These are phyloP conservation scores for Voacanga thouarsii DNA, from an alignment of 257 asterid genomes.

Conservation along the genomic window DNA sequence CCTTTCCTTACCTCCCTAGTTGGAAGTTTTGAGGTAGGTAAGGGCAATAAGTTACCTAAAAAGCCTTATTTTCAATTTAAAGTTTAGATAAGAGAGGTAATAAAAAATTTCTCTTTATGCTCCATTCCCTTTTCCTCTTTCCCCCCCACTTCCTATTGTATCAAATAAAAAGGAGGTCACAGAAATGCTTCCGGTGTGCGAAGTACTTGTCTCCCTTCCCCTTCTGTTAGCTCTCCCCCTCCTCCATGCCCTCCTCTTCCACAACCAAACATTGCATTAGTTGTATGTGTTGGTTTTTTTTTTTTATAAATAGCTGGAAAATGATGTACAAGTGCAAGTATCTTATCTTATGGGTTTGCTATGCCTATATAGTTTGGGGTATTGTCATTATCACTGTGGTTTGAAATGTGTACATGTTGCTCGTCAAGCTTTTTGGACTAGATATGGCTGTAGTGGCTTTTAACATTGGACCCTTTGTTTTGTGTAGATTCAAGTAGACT, in stretches of 20 bases:
- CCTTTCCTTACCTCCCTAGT: not conserved
- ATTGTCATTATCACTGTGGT: not conserved
- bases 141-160: not conserved
- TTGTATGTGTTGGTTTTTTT: too few relatives aligned
- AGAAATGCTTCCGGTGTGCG: not conserved
- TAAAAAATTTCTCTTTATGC: not conserved
- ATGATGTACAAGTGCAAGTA: not conserved
- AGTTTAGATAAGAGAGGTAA: not conserved
- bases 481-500: slow-evolving; percentile 73
- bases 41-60: too few relatives aligned
- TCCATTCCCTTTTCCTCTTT: not conserved
- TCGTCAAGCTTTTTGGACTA: not conserved
- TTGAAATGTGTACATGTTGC: too few relatives aligned
- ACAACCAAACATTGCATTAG: not conserved
- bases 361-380: not conserved
- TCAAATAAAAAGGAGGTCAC: not conserved
- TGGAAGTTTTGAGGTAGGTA: not conserved
- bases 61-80: not conserved
- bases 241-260: not conserved
- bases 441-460: not conserved
- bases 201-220: not conserved
- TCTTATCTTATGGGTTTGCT: too few relatives aligned
- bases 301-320: not conserved
- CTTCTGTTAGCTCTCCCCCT: too few relatives aligned
- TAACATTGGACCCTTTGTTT: not conserved